A percentile compares a stretch with the other conserved stretches of the same genome.
Evolutionary conservation across 192 early-diverging fungal species (phyloP).

Genomic region (Rhizophagus sp.): DNA sequence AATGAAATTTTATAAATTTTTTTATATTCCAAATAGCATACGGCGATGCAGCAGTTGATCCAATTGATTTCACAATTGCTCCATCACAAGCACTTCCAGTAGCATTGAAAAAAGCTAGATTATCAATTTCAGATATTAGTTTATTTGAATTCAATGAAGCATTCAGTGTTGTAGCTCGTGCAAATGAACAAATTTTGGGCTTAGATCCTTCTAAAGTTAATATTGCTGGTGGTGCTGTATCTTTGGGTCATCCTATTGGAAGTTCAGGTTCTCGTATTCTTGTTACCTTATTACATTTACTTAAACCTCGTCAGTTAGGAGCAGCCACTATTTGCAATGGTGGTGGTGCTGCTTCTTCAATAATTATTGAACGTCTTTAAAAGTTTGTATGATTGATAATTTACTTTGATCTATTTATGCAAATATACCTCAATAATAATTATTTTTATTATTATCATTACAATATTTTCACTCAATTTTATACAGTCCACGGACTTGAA

Average conservation of each 20-base stretch:
- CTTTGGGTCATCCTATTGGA: conserved; percentile 82
- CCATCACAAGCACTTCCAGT: conserved; percentile 91
- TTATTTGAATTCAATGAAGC: conserved; percentile 98
- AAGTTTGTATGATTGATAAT: not conserved
- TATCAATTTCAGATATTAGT: conserved; percentile 81
- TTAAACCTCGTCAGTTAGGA: conserved; percentile 82
- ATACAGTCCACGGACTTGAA: too few relatives aligned
- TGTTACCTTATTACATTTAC: conserved; percentile 77
- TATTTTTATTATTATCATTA: too few relatives aligned
- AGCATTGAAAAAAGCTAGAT: conserved; percentile 84
- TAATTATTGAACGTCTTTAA: conserved; percentile 64
- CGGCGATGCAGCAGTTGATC: conserved; percentile 87
- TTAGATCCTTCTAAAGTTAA: conserved; percentile 72
- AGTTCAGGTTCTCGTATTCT: conserved; percentile 82
- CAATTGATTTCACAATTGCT: conserved; percentile 95
- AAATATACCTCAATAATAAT: too few relatives aligned
- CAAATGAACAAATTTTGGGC: conserved; percentile 86
- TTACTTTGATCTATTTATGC: too few relatives aligned
- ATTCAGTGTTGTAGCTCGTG: conserved; percentile 89
- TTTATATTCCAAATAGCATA: conserved; percentile 44
- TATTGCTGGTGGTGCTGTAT: conserved; percentile 80
- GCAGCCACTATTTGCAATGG: conserved; percentile 84
- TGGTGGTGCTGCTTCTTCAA: conserved; percentile 74
- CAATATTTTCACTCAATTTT: too few relatives aligned
- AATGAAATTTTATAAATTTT: not conserved